Conservation (phyloP, 495 filamentous ascomycete species). For the Parathielavia appendiculata region DNA sequence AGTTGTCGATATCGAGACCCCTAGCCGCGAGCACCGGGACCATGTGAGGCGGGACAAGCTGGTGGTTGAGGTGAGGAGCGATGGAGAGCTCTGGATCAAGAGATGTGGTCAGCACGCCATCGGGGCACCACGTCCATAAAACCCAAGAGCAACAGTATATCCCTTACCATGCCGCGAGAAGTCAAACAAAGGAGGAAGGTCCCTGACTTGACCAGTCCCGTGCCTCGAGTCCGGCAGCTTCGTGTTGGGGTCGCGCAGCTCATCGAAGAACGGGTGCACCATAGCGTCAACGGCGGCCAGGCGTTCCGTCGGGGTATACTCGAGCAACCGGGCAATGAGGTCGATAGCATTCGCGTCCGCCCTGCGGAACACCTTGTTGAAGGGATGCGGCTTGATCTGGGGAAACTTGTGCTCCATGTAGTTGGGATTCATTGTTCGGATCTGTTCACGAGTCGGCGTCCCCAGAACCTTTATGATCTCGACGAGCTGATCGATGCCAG, state of each 20-base stretch:
- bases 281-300: conserved; percentile 92
- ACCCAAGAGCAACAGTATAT: background rate
- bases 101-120: conserved; percentile 2
- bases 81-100: conserved; percentile 79
- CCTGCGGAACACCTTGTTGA: conserved; percentile 98
- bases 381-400: conserved; percentile 98
- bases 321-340: conserved; percentile 84
- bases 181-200: conserved; percentile 84
- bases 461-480: conserved; percentile 99
- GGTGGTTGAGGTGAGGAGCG: conserved; percentile 74
- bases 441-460: conserved; percentile 96
- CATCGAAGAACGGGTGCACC: conserved; percentile 98
- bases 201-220: conserved; percentile 64
- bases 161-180: conserved; percentile 85
- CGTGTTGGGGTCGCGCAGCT: conserved; percentile 82
- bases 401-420: conserved; percentile 99
- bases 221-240: conserved; percentile 91
- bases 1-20: conserved; percentile 89
- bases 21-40: conserved; percentile 64
- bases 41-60: conserved; percentile 80
- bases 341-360: conserved; percentile 90
- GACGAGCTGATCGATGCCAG: conserved; percentile 95
- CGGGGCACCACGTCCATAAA: background rate
- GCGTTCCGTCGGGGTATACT: conserved; percentile 96
- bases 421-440: conserved; percentile 99